Percentiles rank a stretch among this genome's conserved stretches.
phyloP scores from a whole-genome alignment of 2,329 filamentous ascomycete species.

The Claviceps sorghi region DNA sequence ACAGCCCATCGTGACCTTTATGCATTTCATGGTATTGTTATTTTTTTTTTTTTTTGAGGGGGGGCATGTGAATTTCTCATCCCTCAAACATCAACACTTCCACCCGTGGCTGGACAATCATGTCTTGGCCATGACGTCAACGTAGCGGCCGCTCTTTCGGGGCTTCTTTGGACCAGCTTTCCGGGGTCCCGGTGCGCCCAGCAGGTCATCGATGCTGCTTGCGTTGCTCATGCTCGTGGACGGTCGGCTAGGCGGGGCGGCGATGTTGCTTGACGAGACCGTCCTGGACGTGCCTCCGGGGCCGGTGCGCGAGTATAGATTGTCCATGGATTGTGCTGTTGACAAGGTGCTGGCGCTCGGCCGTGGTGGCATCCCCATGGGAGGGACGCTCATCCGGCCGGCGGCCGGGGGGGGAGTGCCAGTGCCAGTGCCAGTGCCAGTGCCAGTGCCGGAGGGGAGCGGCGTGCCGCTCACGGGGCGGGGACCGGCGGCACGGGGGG shows the following conservation, averaged over 20 bases:
- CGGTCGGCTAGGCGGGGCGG: conserved; percentile 52
- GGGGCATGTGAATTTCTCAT: background rate
- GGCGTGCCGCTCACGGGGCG: conserved; percentile 40
- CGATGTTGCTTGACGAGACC: conserved; percentile 30
- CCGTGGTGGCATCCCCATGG: conserved; percentile 15
- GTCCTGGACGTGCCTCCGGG: conserved; percentile 31
- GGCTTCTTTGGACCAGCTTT: conserved; percentile 52
- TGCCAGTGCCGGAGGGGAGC: conserved; percentile 27
- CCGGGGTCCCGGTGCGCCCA: conserved; percentile 58
- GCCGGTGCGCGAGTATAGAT: conserved; percentile 22
- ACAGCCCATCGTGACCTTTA: background rate
- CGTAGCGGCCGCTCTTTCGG: conserved; percentile 76
- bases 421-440: conserved; percentile 19
- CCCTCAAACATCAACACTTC: background rate
- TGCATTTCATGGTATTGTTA: background rate
- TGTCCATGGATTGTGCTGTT: conserved; percentile 2
- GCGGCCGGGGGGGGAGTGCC: conserved; percentile 16
- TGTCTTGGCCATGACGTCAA: conserved; percentile 80
- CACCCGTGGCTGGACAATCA: background rate
- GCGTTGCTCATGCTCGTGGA: conserved; percentile 75
- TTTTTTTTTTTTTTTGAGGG: background rate
- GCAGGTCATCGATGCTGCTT: conserved; percentile 86
- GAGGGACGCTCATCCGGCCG: conserved; percentile 18
- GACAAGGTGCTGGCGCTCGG: background rate
- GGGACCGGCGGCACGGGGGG: conserved; percentile 47